Evolutionary conservation across 495 filamentous ascomycete genomes (phyloP), one percentile per base, ranked within the genome.

Genomic region (Thozetella sp.): DNA sequence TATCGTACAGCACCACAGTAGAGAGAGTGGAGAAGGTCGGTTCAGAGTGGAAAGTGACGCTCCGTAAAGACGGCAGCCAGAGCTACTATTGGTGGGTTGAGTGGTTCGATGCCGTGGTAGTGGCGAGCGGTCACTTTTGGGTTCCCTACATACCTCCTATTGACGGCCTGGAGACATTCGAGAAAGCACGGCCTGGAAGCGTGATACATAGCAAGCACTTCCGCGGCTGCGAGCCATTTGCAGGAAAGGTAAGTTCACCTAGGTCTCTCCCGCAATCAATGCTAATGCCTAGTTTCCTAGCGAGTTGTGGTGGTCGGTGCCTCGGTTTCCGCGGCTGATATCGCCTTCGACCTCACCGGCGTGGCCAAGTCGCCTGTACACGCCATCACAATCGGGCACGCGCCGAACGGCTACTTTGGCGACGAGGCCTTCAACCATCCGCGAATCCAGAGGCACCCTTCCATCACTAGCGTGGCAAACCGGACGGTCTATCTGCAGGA

Each of bases 151-250:
- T 92, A 19, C 91, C 91, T 0, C 69, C 80, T 26, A 84, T 52
- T 84, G 86, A 87, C 67, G 88, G 71, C 2, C 10, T 72, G 10
- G 62, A 71, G 27, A 60, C 61, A 9, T 85, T 87, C 54, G 67
- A 68, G 45, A 68, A 63, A 54, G 40, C 45, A 1, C 45, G 67
- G 37, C 85, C 86, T 0, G 82, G 80, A 0, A 60, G 70, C 6
- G 86, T 91, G 12, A 76, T 82, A 0, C 89, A 92, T 67, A 89
- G 88, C 25, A 92, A 90, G 61, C 83, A 81, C 54, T 92, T 86
- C 56, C 79, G 88, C 2, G 69, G 63, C 0, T 82, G 89, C 11
- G 77, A 84, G 10, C 54, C 64, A 0, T 93, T 86, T 65, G 68
- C 67, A 15, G 74, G 67, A 12, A 89, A 89, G 61, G 70, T 72